Conservation (phyloP, 2,329 filamentous ascomycete genomes). For the Coniosporium tulheliwenetii region DNA sequence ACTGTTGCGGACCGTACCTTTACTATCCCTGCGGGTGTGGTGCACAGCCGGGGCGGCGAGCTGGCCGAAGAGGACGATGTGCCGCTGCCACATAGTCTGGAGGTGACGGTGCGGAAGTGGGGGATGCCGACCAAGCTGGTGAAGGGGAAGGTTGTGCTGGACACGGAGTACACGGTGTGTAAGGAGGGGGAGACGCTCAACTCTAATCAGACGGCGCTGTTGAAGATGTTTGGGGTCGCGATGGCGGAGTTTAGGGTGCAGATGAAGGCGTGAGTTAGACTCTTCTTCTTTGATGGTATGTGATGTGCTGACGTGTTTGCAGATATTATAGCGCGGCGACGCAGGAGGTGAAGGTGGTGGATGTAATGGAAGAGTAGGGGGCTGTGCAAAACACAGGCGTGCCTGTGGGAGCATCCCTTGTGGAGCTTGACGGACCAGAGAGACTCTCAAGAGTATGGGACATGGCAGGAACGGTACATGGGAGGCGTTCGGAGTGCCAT, state of each 20-base stretch:
- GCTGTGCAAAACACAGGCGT: not conserved
- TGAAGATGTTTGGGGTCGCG: slow-evolving; percentile 87
- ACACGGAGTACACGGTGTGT: slow-evolving; percentile 61
- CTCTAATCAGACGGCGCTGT: slow-evolving; percentile 76
- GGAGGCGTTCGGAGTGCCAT: too few relatives aligned
- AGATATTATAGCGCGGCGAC: slow-evolving; percentile 18
- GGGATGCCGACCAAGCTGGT: slow-evolving; percentile 80
- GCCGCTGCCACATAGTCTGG: slow-evolving; percentile 71
- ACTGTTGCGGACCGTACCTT: slow-evolving; percentile 59
- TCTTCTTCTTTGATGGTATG: not conserved
- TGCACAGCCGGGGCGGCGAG: slow-evolving; percentile 67
- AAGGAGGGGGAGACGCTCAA: slow-evolving; percentile 73
- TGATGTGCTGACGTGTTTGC: not conserved
- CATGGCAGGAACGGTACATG: too few relatives aligned
- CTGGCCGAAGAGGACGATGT: slow-evolving; percentile 69
- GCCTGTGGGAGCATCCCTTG: too few relatives aligned
- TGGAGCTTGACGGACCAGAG: too few relatives aligned
- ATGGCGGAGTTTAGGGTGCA: slow-evolving; percentile 81
- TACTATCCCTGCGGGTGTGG: slow-evolving; percentile 65
- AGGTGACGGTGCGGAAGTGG: slow-evolving; percentile 78
- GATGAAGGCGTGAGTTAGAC: slow-evolving; percentile 48
- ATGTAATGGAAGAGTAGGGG: slow-evolving; percentile 13
- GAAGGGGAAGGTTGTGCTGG: slow-evolving; percentile 73
- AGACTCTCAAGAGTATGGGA: too few relatives aligned
- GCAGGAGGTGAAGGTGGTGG: slow-evolving; percentile 16